Conservation (phyloP, 1,284 basidiomycete species). For the Dichomitus squalens region DNA sequence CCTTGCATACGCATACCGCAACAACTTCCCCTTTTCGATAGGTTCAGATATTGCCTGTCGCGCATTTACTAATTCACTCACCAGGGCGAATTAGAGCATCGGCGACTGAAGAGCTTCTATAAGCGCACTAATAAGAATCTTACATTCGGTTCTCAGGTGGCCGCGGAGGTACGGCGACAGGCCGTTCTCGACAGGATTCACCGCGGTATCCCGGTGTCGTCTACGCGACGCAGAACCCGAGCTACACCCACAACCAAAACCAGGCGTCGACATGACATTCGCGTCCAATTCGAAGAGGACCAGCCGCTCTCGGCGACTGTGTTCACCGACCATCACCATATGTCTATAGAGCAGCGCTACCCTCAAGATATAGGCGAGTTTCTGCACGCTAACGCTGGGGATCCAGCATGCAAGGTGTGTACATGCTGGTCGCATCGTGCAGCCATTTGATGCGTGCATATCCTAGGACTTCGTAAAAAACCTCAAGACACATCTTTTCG, state of each 20-base stretch:
- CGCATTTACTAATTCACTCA: background rate
- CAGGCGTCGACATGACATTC: background rate
- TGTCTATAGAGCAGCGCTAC: slow-evolving; percentile 9
- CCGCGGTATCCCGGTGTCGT: background rate
- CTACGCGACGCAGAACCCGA: background rate
- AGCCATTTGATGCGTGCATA: background rate
- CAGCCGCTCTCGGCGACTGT: background rate
- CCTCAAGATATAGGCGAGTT: slow-evolving; percentile 11
- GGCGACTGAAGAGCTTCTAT: slow-evolving; percentile 35
- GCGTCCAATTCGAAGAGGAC: background rate
- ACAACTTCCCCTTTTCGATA: too few species aligned
- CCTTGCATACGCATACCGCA: too few species aligned
- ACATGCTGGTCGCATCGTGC: background rate
- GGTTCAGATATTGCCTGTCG: too few species aligned
- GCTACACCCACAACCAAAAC: background rate
- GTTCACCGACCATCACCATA: slow-evolving; percentile 16
- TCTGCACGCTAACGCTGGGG: slow-evolving; percentile 9
- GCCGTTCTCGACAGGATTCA: background rate
- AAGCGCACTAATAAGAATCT: slow-evolving; percentile 31
- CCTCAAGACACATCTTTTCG: background rate
- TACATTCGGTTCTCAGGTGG: slow-evolving; percentile 27
- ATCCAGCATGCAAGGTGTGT: slow-evolving; percentile 22
- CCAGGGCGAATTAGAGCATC: slow-evolving; percentile 35
- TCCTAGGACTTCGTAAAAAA: background rate
- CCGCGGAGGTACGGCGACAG: slow-evolving; percentile 9